A percentile compares a stretch with the other conserved stretches of the same genome.
Conservation (phyloP, 352 stramenopile genomes). For the Phytophthora sp. region DNA sequence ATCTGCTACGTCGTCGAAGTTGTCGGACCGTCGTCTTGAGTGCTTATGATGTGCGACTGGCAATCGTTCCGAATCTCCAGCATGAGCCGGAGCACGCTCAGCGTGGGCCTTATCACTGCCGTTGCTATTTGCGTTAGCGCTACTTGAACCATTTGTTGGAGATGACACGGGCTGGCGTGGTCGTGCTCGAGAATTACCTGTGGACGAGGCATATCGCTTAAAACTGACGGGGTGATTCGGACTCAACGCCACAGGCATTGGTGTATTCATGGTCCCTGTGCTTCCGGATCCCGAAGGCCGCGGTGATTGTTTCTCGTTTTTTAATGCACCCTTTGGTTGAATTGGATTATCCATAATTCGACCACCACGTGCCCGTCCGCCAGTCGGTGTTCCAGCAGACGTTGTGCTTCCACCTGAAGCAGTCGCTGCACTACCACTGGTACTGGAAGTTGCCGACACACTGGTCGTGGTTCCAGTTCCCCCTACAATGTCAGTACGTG, state of each 20-base stretch:
- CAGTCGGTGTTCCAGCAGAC: constrained; percentile 38
- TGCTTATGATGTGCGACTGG: constrained; percentile 55
- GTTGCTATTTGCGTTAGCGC: constrained; percentile 24
- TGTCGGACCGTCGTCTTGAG: constrained; percentile 52
- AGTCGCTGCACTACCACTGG: background rate
- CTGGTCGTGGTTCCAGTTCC: background rate
- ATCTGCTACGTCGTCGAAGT: constrained; percentile 42
- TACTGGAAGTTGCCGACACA: constrained; percentile 3
- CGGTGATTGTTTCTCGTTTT: constrained; percentile 55
- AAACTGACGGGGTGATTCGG: constrained; percentile 45
- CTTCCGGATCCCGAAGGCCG: constrained; percentile 29
- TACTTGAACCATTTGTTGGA: constrained; percentile 16
- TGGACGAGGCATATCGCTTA: constrained; percentile 61
- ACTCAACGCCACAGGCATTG: constrained; percentile 34
- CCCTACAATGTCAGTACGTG: constrained; percentile 40
- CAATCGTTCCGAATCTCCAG: constrained; percentile 50
- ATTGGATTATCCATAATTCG: constrained; percentile 64
- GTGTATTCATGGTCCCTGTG: constrained; percentile 23
- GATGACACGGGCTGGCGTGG: constrained; percentile 34
- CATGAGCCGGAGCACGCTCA: constrained; percentile 50
- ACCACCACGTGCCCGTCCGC: constrained; percentile 34
- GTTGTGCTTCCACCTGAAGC: constrained; percentile 8
- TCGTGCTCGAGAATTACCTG: constrained; percentile 40
- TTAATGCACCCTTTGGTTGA: constrained; percentile 40
- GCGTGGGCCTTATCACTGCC: constrained; percentile 52